Conservation (phyloP, 768 basidiomycete species). For the Lentinula boryana region DNA sequence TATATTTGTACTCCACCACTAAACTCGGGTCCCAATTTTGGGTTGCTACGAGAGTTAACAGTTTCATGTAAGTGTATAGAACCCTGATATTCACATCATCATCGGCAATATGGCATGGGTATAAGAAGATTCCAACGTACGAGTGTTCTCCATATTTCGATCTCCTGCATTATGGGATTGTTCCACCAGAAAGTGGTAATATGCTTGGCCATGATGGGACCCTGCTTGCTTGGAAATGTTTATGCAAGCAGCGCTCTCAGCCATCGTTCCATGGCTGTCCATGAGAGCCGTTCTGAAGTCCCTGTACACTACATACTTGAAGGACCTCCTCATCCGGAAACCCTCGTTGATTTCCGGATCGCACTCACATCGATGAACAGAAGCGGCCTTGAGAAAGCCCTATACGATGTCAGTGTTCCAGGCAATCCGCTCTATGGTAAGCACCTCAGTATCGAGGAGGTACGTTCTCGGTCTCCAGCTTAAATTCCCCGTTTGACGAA, state of each 20-base stretch:
- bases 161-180: not conserved
- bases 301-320: slow-evolving; percentile 17
- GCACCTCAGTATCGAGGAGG: slow-evolving; percentile 24
- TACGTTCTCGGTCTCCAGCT: slow-evolving; percentile 1
- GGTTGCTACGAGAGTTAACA: too few species aligned
- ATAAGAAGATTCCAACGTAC: too few species aligned
- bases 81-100: too few species aligned
- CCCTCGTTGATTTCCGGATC: slow-evolving; percentile 22
- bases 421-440: slow-evolving; percentile 19
- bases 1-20: too few species aligned
- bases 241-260: slow-evolving; percentile 15
- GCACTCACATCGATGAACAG: slow-evolving; percentile 21
- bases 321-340: slow-evolving; percentile 14
- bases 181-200: not conserved
- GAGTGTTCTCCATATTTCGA: not conserved
- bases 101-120: too few species aligned
- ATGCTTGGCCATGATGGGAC: not conserved
- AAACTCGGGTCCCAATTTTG: too few species aligned
- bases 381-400: slow-evolving; percentile 20
- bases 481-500: not conserved
- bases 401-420: slow-evolving; percentile 25
- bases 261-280: slow-evolving; percentile 8
- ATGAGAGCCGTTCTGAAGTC: slow-evolving; percentile 10
- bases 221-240: not conserved
- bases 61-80: too few species aligned